phyloP scores from a whole-genome alignment of 805 yeast species.

The Wickerhamiella australiensis region DNA sequence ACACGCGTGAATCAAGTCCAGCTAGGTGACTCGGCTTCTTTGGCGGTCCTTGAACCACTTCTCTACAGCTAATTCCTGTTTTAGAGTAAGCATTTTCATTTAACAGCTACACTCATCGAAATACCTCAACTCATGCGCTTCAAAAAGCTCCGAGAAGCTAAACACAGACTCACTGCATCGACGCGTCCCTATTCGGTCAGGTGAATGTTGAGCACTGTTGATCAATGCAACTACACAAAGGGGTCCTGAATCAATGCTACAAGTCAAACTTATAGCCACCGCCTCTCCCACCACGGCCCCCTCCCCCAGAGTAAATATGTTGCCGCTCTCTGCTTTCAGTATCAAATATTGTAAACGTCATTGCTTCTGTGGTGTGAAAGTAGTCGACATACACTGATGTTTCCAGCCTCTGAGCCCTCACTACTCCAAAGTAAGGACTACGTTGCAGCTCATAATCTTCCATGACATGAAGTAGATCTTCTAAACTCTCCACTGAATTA shows the following conservation, averaged over 20 bases:
- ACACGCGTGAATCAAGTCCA: too few relatives aligned
- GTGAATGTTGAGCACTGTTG: neutral
- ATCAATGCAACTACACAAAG: too few relatives aligned
- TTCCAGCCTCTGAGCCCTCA: slow-evolving; percentile 8
- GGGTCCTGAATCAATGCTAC: too few relatives aligned
- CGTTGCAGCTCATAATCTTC: slow-evolving; percentile 1
- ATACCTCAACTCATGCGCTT: too few relatives aligned
- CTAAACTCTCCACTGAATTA: neutral
- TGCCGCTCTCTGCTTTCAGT: neutral
- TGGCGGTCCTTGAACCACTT: too few relatives aligned
- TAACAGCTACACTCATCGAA: too few relatives aligned
- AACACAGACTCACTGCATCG: too few relatives aligned
- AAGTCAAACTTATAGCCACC: neutral
- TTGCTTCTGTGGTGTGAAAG: slow-evolving; percentile 19
- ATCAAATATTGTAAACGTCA: slow-evolving; percentile 11
- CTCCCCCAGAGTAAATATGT: neutral
- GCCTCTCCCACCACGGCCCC: neutral
- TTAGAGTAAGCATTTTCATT: too few relatives aligned
- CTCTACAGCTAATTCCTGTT: too few relatives aligned
- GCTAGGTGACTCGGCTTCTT: too few relatives aligned
- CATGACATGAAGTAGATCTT: slow-evolving; percentile 5
- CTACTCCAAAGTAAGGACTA: slow-evolving; percentile 14
- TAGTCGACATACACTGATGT: slow-evolving; percentile 15
- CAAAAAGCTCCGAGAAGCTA: too few relatives aligned
- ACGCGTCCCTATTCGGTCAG: too few relatives aligned